Evolutionary conservation across 2,329 filamentous ascomycete genomes (phyloP).

Genomic region (Fusarium temperatum): DNA sequence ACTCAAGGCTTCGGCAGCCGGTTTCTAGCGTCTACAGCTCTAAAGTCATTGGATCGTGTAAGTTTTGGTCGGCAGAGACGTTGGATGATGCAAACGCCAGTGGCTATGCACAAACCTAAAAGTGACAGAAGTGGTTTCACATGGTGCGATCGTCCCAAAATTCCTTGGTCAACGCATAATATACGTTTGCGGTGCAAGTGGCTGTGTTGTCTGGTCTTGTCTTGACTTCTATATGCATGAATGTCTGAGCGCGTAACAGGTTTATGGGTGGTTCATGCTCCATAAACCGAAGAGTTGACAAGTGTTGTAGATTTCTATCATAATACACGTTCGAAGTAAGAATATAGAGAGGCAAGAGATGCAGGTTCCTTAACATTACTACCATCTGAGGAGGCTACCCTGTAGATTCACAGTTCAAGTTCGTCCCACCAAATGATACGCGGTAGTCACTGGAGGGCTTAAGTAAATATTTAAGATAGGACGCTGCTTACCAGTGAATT

Average conservation of each 20-base stretch:
- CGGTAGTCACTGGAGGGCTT: neutral
- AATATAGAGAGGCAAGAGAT: too few relatives aligned
- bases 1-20: conserved; percentile 2
- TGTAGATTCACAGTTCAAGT: neutral
- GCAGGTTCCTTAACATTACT: neutral
- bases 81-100: conserved; percentile 1
- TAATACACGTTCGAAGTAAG: too few relatives aligned
- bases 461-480: too few relatives aligned
- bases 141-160: neutral
- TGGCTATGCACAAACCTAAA: neutral
- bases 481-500: neutral
- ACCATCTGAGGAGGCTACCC: neutral
- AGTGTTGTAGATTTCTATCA: too few relatives aligned
- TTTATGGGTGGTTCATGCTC: neutral
- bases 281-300: neutral
- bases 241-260: neutral
- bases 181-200: neutral
- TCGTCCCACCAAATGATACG: neutral
- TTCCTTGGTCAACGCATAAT: conserved; percentile 1
- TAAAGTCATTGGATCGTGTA: neutral
- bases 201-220: neutral
- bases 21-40: conserved; percentile 1
- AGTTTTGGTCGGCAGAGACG: neutral
- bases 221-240: neutral
- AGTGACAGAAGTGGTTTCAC: conserved; percentile 7